Percentiles rank a stretch among this genome's conserved stretches.
Conservation (phyloP, 75 land plant species). For the Larix kaempferi region DNA sequence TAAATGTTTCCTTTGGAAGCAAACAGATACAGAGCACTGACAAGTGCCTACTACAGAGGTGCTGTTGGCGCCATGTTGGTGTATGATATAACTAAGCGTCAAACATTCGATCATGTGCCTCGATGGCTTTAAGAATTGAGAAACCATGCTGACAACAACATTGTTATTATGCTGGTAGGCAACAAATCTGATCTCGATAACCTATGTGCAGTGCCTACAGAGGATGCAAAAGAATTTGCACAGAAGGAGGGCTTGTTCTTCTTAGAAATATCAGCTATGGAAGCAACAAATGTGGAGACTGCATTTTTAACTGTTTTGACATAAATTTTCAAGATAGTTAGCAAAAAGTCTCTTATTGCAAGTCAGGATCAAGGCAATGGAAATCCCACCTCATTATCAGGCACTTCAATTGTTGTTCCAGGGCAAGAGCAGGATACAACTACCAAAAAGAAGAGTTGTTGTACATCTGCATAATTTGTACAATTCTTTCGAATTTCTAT, state of each 20-base stretch:
- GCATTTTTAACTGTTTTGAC: constrained; percentile 77
- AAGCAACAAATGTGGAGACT: constrained; percentile 70
- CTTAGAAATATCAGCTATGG: constrained; percentile 84
- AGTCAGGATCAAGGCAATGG: constrained; percentile 38
- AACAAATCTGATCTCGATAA: constrained; percentile 77
- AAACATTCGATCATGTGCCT: constrained; percentile 69
- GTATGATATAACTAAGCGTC: constrained; percentile 69
- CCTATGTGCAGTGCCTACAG: constrained; percentile 73
- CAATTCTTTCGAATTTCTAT: too few species aligned
- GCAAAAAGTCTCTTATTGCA: constrained; percentile 56
- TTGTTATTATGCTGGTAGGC: constrained; percentile 61
- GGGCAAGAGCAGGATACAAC: constrained; percentile 57
- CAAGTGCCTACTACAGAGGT: constrained; percentile 77
- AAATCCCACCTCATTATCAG: constrained; percentile 34
- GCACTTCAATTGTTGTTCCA: constrained; percentile 57
- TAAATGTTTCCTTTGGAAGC: too few species aligned
- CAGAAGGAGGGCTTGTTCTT: constrained; percentile 76
- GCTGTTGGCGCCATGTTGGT: constrained; percentile 79
- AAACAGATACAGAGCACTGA: constrained; percentile 68
- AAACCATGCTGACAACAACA: constrained; percentile 69
- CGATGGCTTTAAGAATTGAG: constrained; percentile 76
- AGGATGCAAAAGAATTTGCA: constrained; percentile 84
- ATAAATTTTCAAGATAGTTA: constrained; percentile 80
- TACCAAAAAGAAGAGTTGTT: constrained; percentile 48
- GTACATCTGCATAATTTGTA: constrained; percentile 6